phyloP scores from a whole-genome alignment of 2,329 filamentous ascomycete genomes.

The Aspergillus proliferans region DNA sequence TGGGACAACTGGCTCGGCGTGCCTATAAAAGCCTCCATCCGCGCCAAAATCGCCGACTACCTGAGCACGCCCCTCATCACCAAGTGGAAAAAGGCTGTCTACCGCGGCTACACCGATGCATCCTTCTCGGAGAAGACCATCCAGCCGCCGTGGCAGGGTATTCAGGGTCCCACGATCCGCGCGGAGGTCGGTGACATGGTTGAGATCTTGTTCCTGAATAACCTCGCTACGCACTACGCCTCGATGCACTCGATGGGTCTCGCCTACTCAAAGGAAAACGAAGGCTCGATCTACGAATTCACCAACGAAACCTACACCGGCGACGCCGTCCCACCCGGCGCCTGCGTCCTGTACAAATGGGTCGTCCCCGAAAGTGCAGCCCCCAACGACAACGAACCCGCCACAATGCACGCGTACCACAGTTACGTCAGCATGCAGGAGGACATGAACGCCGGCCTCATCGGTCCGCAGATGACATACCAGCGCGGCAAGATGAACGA shows the following conservation, averaged over 20 bases:
- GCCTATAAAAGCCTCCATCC: conserved; percentile 9
- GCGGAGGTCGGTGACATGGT: conserved; percentile 2
- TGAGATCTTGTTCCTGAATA: conserved; percentile 2
- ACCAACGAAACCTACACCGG: not conserved
- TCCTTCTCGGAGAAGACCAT: conserved; percentile 14
- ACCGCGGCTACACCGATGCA: conserved; percentile 25
- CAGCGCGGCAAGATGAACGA: conserved; percentile 17
- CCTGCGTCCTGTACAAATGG: conserved; percentile 2
- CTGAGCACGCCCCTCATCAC: conserved; percentile 6
- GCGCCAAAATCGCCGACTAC: conserved; percentile 3
- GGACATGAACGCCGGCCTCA: conserved; percentile 14
- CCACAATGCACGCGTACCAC: conserved; percentile 17
- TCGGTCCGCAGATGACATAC: conserved; percentile 22
- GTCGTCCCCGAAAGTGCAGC: conserved; percentile 2
- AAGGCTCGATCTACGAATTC: not conserved
- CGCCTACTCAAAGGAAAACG: not conserved
- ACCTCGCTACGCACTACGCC: not conserved
- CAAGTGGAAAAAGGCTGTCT: conserved; percentile 23
- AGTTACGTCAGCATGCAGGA: conserved; percentile 20
- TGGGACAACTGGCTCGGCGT: conserved; percentile 10
- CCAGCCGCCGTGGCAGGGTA: conserved; percentile 19
- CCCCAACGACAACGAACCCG: conserved; percentile 7
- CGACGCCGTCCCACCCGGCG: conserved; percentile 1
- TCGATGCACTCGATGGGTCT: conserved; percentile 4
- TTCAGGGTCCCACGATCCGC: conserved; percentile 2